Evolutionary conservation across 2,329 filamentous ascomycete species (phyloP), one percentile per base, ranked within the genome.

Genomic region (Fusarium dimerum): DNA sequence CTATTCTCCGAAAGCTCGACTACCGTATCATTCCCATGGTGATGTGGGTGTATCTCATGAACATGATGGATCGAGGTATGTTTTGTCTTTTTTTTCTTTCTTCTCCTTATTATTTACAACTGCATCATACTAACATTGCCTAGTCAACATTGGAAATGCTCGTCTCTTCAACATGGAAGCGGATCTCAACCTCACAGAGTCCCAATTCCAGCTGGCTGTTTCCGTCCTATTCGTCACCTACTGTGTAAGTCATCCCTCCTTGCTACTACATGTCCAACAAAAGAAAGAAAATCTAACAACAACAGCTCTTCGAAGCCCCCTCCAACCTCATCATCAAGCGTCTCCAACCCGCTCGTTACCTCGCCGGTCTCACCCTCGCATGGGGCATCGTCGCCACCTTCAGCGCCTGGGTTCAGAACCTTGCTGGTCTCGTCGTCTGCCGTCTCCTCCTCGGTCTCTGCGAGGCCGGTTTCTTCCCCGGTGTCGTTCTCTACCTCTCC

Each of bases 101-200:
- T 1, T 10, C 1, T 5, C 7, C 50, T 8, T n/a, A n/a, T n/a
- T n/a, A n/a, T n/a, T n/a, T n/a, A n/a, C n/a, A n/a, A n/a, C n/a
- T n/a, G n/a, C n/a, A n/a, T n/a, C n/a, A n/a, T n/a, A 40, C 29
- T 41, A 11, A 43, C 10, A 17, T 9, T 5, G 78, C 18, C 79
- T 54, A 85, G 83, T 87, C 36, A 88, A 88, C 64, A 89, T 89
- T 42, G 83, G 84, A 39, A 87, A 87, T 70, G 84, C 84, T 16
- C 74, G 79, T 9, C 73, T 88, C 2, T 64, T 63, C 10, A 47
- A 47, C 6, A 43, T 64, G 34, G 82, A 87, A 65, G 69, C 78
- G 18, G 84, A 87, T 50, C 73, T 88, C 3, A 71, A 75, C 11
- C 70, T 89, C 57, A 64, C 67, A 29, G 75, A 76, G 3, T 78